These are phyloP conservation scores for Anastatica hierochuntica DNA, from an alignment of 345 rosid species.

Conservation along the genomic window DNA sequence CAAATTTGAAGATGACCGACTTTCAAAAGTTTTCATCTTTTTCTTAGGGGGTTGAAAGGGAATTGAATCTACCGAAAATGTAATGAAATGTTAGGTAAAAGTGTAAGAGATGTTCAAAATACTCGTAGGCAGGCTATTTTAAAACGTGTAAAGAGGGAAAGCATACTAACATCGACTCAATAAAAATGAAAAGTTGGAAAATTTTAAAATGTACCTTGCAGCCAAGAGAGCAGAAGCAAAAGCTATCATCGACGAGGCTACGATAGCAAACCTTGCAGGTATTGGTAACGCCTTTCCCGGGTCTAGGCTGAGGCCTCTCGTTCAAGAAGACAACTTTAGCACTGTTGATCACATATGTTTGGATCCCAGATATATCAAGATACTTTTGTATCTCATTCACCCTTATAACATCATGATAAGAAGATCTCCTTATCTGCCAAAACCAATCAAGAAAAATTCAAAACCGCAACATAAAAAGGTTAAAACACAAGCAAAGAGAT, in stretches of 20 bases:
- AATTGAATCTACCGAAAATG: constrained; percentile 4
- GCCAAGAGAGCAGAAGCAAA: constrained; percentile 93
- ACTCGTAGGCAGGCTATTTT: constrained; percentile 20
- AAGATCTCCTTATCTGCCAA: constrained; percentile 88
- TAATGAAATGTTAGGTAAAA: constrained; percentile 10
- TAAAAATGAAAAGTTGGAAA: constrained; percentile 28
- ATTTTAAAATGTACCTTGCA: constrained; percentile 70
- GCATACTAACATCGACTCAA: constrained; percentile 26
- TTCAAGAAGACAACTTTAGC: constrained; percentile 56
- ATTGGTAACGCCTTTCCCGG: constrained; percentile 88
- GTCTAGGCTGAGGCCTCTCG: constrained; percentile 96
- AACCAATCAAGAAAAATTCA: constrained; percentile 24
- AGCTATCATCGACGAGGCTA: constrained; percentile 90
- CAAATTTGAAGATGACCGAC: constrained; percentile 6
- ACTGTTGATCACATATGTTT: constrained; percentile 65
- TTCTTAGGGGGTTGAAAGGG: neutral
- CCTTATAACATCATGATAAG: constrained; percentile 98
- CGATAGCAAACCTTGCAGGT: constrained; percentile 92
- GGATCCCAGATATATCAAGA: constrained; percentile 79
- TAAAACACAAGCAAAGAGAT: constrained; percentile 53
- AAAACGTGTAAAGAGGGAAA: too few relatives aligned
- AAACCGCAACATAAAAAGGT: constrained; percentile 64
- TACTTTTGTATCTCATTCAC: constrained; percentile 84
- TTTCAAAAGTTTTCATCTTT: constrained; percentile 15
- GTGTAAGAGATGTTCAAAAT: neutral